Percentiles rank a stretch among this genome's conserved stretches.
Evolutionary conservation across 345 rosid species (phyloP).

Genomic region (Gossypioides kirkii): DNA sequence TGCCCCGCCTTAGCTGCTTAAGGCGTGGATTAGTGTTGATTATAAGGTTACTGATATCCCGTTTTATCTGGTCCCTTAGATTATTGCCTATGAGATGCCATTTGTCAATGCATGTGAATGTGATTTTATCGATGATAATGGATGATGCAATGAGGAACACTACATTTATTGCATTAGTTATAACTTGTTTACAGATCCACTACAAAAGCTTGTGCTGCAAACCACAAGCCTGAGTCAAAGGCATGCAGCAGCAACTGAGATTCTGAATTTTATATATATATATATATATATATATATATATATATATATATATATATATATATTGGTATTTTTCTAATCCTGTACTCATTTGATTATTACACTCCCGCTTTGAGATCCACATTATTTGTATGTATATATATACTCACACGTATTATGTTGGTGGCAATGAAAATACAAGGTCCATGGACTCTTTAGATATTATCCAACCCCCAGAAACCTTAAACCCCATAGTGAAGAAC

Average conservation of each 20-base stretch:
- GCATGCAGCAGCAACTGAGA: background rate
- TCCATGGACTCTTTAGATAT: conserved; percentile 37
- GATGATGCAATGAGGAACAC: background rate
- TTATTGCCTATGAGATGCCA: background rate
- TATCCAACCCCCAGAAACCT: conserved; percentile 4
- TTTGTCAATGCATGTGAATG: background rate
- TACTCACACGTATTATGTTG: background rate
- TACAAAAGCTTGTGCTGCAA: background rate
- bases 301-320: background rate
- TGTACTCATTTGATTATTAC: background rate
- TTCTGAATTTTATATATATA: background rate
- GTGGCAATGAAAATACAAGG: conserved; percentile 23
- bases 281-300: background rate
- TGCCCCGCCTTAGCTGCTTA: too few relatives aligned
- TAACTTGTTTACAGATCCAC: background rate
- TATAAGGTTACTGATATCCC: background rate
- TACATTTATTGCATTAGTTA: background rate
- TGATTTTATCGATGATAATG: background rate
- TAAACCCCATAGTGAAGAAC: background rate
- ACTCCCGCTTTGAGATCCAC: conserved; percentile 5
- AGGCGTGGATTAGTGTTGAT: background rate
- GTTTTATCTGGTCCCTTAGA: background rate
- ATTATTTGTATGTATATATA: background rate
- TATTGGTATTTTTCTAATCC: background rate
- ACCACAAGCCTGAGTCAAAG: background rate